A percentile compares a stretch with the other conserved stretches of the same genome.
phyloP scores from a whole-genome alignment of 106 monocot species.

The Posidonia australis region DNA sequence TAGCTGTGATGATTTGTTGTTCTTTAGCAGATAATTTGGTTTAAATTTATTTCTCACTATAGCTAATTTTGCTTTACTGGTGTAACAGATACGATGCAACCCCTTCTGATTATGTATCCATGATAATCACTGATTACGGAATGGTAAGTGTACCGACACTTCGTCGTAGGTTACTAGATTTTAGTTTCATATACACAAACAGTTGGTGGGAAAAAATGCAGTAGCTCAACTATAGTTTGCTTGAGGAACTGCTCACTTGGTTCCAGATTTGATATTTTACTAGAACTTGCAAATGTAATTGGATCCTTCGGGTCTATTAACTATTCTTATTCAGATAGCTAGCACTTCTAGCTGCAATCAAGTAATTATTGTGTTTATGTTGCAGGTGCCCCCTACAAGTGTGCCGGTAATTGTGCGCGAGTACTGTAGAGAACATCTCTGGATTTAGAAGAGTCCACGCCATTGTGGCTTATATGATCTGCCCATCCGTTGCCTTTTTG shows the following conservation, averaged over 20 bases:
- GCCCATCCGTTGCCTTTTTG: too few species aligned
- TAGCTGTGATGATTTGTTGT: background rate
- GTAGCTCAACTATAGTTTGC: background rate
- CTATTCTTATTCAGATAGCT: background rate
- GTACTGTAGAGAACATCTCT: slow-evolving; percentile 79
- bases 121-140: slow-evolving; percentile 96
- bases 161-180: background rate
- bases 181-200: background rate
- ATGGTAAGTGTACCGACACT: slow-evolving; percentile 41
- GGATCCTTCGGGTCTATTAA: background rate
- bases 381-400: slow-evolving; percentile 85
- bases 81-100: slow-evolving; percentile 83
- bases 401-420: slow-evolving; percentile 90
- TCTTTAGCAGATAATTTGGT: background rate
- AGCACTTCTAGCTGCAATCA: too few species aligned
- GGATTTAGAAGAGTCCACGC: slow-evolving; percentile 20
- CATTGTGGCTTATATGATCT: background rate
- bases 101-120: slow-evolving; percentile 86
- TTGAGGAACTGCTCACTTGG: background rate
- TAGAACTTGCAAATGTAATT: too few species aligned
- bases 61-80: slow-evolving; percentile 5
- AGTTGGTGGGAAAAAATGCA: background rate
- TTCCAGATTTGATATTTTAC: background rate
- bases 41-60: background rate
- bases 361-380: slow-evolving; percentile 1